Evolutionary conservation across 352 stramenopile genomes (phyloP).

Genomic region (Phytophthora macrochlamydospora): DNA sequence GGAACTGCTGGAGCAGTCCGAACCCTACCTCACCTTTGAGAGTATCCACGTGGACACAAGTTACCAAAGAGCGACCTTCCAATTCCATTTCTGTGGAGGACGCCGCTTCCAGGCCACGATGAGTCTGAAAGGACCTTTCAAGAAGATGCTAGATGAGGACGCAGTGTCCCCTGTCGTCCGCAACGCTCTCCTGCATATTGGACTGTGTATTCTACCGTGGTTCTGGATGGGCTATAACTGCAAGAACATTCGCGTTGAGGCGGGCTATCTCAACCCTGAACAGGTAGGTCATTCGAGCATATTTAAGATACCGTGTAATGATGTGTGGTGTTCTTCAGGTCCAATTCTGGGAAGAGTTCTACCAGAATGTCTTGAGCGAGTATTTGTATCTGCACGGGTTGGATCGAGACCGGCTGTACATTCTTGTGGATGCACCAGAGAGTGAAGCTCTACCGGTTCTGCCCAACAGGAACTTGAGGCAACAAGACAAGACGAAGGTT

Average conservation of each 20-base stretch:
- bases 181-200: conserved; percentile 42
- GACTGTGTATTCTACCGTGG: conserved; percentile 43
- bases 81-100: conserved; percentile 45
- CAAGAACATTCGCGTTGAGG: conserved; percentile 40
- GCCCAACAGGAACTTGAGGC: conserved; percentile 23
- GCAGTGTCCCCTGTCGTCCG: conserved; percentile 11
- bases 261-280: conserved; percentile 37
- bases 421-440: conserved; percentile 15
- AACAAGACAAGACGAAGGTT: conserved; percentile 27
- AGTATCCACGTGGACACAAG: conserved; percentile 24
- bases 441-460: conserved; percentile 24
- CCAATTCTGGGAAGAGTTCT: conserved; percentile 46
- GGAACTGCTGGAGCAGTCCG: conserved; percentile 35
- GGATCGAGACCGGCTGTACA: conserved; percentile 43
- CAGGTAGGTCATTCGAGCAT: conserved; percentile 18
- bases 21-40: conserved; percentile 44
- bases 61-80: conserved; percentile 26
- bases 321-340: conserved; percentile 14
- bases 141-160: conserved; percentile 9
- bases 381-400: conserved; percentile 41
- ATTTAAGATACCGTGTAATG: not conserved
- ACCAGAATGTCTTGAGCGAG: conserved; percentile 47
- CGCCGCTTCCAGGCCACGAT: conserved; percentile 40
- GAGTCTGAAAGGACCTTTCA: conserved; percentile 16
- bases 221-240: conserved; percentile 53